Conservation (phyloP, 495 filamentous ascomycete species). For the Neurospora sp. region DNA sequence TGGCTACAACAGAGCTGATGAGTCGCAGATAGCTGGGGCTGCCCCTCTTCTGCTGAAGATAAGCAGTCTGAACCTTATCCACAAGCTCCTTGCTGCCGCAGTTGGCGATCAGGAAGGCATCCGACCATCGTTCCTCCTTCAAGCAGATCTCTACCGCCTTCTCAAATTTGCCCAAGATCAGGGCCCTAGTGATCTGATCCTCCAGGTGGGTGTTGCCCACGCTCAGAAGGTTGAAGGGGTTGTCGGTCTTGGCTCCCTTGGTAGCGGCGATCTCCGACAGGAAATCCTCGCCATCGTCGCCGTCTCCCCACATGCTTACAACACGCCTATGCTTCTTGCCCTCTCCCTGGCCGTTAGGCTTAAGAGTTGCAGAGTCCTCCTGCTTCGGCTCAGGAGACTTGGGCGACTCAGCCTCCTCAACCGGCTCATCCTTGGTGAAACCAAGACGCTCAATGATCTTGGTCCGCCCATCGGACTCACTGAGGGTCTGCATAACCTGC, state of each 20-base stretch:
- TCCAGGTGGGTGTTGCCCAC: slow-evolving; percentile 74
- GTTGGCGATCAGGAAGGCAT: slow-evolving; percentile 97
- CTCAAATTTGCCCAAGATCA: slow-evolving; percentile 86
- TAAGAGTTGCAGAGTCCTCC: slow-evolving; percentile 28
- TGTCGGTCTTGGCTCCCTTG: slow-evolving; percentile 42
- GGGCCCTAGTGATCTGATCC: slow-evolving; percentile 71
- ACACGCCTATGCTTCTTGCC: slow-evolving; percentile 32
- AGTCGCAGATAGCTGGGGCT: slow-evolving; percentile 88
- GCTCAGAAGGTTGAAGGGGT: slow-evolving; percentile 55
- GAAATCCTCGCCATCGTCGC: slow-evolving; percentile 74
- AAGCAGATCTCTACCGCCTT: slow-evolving; percentile 81
- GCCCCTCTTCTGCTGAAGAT: slow-evolving; percentile 71
- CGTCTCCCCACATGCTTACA: slow-evolving; percentile 42
- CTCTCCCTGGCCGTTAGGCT: slow-evolving; percentile 19
- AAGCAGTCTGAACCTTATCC: slow-evolving; percentile 85
- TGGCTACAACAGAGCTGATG: slow-evolving; percentile 82
- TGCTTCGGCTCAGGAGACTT: slow-evolving; percentile 23
- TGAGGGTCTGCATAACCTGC: slow-evolving; percentile 84
- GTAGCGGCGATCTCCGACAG: slow-evolving; percentile 57
- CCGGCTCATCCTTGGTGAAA: slow-evolving; percentile 53
- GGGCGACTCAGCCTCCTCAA: slow-evolving; percentile 9
- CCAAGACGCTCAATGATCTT: slow-evolving; percentile 80
- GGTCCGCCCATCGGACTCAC: slow-evolving; percentile 67
- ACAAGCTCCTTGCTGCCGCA: slow-evolving; percentile 90
- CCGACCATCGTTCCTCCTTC: slow-evolving; percentile 78